phyloP scores from a whole-genome alignment of 2,329 filamentous ascomycete genomes.

The Cladobotryum mycophilum region DNA sequence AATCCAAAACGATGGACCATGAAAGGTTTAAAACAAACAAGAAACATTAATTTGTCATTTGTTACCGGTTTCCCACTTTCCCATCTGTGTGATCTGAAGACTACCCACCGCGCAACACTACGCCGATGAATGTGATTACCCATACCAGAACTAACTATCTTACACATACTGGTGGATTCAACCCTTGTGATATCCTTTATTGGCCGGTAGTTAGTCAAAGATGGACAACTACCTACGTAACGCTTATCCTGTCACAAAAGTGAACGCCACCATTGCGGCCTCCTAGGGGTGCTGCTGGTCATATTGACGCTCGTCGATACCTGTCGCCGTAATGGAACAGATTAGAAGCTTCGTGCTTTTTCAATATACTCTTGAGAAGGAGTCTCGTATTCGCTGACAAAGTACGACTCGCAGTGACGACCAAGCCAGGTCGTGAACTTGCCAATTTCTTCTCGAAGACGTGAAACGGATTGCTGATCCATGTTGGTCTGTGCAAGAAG shows the following conservation, averaged over 20 bases:
- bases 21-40: too few relatives aligned
- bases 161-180: too few relatives aligned
- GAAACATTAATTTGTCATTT: too few relatives aligned
- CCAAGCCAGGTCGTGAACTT: constrained; percentile 83
- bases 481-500: constrained; percentile 96
- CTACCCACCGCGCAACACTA: too few relatives aligned
- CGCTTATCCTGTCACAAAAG: neutral
- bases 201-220: neutral
- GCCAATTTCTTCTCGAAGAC: constrained; percentile 79
- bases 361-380: constrained; percentile 67
- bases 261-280: neutral
- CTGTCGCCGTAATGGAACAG: neutral
- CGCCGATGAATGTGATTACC: too few relatives aligned
- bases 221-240: neutral
- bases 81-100: too few relatives aligned
- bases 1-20: too few relatives aligned
- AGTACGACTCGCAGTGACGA: constrained; percentile 70
- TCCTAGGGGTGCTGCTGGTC: neutral
- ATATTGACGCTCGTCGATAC: neutral
- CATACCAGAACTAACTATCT: too few relatives aligned
- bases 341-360: constrained; percentile 47
- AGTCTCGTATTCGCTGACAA: constrained; percentile 69
- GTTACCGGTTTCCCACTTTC: too few relatives aligned
- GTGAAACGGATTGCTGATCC: constrained; percentile 84
- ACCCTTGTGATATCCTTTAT: neutral